Conservation (phyloP, 2,329 filamentous ascomycete genomes). For the Chalaropsis ovoidea region DNA sequence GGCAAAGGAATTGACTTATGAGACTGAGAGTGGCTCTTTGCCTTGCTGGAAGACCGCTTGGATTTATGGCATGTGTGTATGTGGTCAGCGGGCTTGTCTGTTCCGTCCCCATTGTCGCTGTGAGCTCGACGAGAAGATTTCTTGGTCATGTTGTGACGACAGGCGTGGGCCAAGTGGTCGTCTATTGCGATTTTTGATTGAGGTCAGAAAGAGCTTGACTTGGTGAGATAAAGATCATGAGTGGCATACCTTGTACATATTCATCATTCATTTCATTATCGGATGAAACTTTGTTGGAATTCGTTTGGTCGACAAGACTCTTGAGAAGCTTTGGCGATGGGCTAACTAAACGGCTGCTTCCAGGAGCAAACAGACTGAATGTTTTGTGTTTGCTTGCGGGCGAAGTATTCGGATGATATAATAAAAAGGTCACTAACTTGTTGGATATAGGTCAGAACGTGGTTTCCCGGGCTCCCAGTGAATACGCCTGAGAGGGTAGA, state of each 20-base stretch:
- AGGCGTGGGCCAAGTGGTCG: neutral
- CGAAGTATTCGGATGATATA: conserved; percentile 1
- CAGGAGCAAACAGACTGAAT: conserved; percentile 5
- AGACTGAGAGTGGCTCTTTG: neutral
- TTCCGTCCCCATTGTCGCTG: neutral
- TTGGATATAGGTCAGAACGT: neutral
- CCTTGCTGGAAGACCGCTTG: neutral
- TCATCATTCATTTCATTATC: neutral
- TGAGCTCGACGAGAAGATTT: neutral
- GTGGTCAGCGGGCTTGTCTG: neutral
- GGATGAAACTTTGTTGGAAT: conserved; percentile 2
- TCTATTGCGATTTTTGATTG: neutral
- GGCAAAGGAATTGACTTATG: neutral
- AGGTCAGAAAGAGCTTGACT: neutral
- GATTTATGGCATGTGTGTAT: neutral
- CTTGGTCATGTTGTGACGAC: neutral
- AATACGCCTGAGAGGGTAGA: neutral
- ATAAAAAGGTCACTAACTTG: neutral
- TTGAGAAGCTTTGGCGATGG: neutral
- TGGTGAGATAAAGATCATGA: neutral
- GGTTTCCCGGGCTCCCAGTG: conserved; percentile 3
- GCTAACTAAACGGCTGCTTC: neutral
- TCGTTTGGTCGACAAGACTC: conserved; percentile 20
- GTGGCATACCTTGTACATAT: neutral
- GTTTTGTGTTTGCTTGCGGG: conserved; percentile 22